Evolutionary conservation across 2,329 filamentous ascomycete genomes (phyloP), one percentile per base, ranked within the genome.

Genomic region (Nothophoma quercina): DNA sequence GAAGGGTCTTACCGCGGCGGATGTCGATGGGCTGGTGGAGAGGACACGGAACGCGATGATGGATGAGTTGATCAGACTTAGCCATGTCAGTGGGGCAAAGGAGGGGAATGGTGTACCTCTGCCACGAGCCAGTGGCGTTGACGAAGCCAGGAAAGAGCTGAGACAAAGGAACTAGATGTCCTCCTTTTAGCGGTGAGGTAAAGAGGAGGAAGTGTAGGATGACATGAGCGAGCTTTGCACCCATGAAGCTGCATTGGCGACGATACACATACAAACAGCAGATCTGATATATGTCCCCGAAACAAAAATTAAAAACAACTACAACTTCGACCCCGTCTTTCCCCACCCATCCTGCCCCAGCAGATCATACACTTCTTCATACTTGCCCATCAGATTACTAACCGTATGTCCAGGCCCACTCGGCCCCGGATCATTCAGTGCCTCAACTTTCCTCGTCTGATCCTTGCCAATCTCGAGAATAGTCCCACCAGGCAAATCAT

Each of bases 401-500:
- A 75, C 77, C 8, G 75, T 78, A 60, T 78, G 78, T 3, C 83
- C 83, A 25, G 70, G 68, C 21, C 74, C 74, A 13, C 71, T 71
- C 2, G 83, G 83, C 0, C 83, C 83, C 0, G 81, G 79, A 64
- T 86, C 83, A 54, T 82, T 81, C 30, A 78, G 78, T 51, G 75
- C 69, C 52, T 73, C 71, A 1, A 86, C 83, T 33, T 72, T 67
- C 36, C 84, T 76, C 39, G 82, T 81, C 30, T 77, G 77, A 8
- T 64, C 68, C 60, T 81, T 80, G 3, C 80, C 79, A 1, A 87
- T 81, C 67, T 87, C 84, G 33, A 86, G 62, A 13, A 86, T 76
- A 13, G 77, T 81, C 0, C 69, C 69, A 1, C 69, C 82, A 2
- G 65, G 67, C 33, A 84, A 70, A 23, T 76, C 72, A 4, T 78